Evolutionary conservation across 1,284 basidiomycete species (phyloP).

Genomic region (Ustanciosporium gigantosporum): DNA sequence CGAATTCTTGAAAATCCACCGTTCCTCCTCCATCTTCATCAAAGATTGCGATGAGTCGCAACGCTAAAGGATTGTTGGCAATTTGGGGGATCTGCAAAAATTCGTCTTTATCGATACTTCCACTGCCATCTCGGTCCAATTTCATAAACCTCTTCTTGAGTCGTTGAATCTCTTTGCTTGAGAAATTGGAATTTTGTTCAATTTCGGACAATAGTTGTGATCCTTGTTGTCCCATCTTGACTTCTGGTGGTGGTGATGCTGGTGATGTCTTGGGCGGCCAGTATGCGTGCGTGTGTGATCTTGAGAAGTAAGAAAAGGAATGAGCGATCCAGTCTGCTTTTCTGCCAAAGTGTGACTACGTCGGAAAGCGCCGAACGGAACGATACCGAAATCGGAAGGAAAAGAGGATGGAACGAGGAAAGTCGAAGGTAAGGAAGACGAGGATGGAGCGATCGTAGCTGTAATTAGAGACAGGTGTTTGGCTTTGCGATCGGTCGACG

Average conservation of each 20-base stretch:
- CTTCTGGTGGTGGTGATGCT: too few species aligned
- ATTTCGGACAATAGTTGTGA: constrained; percentile 93
- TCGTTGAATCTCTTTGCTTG: constrained; percentile 65
- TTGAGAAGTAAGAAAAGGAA: not conserved
- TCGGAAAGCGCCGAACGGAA: too few species aligned
- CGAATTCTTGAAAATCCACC: constrained; percentile 99
- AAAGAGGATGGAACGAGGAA: too few species aligned
- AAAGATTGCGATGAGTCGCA: constrained; percentile 98
- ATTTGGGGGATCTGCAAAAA: constrained; percentile 99
- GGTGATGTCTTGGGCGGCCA: not conserved
- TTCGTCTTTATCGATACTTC: constrained; percentile 97
- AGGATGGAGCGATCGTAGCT: too few species aligned
- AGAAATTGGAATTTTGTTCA: constrained; percentile 82
- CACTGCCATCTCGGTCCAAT: constrained; percentile 95
- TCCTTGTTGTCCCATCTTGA: constrained; percentile 66
- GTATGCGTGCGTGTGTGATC: not conserved
- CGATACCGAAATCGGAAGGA: too few species aligned
- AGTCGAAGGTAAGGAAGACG: too few species aligned
- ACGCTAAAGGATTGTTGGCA: constrained; percentile 93
- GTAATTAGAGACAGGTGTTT: too few species aligned
- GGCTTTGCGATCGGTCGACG: too few species aligned
- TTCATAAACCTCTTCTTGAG: constrained; percentile 99
- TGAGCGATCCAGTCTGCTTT: too few species aligned
- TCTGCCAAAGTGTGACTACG: too few species aligned
- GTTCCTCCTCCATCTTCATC: constrained; percentile 98